phyloP scores from a whole-genome alignment of 371 early-diverging fungal species.

The Chytridium lagenaria region DNA sequence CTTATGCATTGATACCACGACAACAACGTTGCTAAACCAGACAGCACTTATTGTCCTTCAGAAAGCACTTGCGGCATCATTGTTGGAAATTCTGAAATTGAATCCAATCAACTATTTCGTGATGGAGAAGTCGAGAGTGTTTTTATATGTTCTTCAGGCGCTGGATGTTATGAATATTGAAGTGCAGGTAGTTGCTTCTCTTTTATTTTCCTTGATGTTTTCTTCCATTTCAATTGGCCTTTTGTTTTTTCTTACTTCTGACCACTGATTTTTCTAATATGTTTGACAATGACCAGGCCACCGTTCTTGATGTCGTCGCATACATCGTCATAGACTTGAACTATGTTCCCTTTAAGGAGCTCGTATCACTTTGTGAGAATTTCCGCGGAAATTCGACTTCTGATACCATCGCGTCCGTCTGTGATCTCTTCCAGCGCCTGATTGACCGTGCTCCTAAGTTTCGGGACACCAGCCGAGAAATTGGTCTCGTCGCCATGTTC shows the following conservation, averaged over 20 bases:
- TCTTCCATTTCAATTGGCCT: not conserved
- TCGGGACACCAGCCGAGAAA: not conserved
- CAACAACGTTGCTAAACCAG: not conserved
- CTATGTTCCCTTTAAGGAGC: slow-evolving; percentile 1
- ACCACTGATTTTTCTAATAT: too few species aligned
- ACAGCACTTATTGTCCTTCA: not conserved
- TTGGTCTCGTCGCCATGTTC: slow-evolving; percentile 4
- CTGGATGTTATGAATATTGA: not conserved
- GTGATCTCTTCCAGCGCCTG: not conserved
- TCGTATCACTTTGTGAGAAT: not conserved
- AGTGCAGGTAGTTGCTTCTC: not conserved
- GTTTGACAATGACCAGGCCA: too few species aligned
- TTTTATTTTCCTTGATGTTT: too few species aligned
- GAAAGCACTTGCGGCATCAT: not conserved
- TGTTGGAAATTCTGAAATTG: not conserved
- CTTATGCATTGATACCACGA: not conserved
- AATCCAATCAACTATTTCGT: slow-evolving; percentile 4
- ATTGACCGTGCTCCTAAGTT: not conserved
- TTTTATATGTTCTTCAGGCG: not conserved
- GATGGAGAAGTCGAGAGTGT: not conserved
- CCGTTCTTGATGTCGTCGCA: not conserved
- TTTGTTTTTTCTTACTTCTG: not conserved
- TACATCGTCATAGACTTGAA: not conserved
- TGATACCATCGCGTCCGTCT: not conserved
- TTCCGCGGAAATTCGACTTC: not conserved